These are phyloP conservation scores for Hibiscus trionum DNA, from an alignment of 345 rosid species.

Conservation along the genomic window DNA sequence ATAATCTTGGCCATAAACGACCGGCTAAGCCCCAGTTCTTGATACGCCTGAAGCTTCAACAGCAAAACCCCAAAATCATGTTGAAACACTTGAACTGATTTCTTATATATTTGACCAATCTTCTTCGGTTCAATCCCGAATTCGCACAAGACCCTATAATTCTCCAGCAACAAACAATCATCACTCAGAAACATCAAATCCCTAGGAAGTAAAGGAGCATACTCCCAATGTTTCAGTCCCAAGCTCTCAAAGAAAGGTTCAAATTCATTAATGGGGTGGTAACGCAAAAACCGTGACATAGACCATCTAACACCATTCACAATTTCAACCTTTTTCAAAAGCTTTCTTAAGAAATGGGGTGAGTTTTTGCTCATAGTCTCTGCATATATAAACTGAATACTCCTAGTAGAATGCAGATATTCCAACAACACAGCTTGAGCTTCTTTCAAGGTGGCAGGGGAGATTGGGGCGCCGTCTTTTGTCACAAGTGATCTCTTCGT, in stretches of 20 bases:
- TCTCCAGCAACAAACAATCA: slow-evolving; percentile 50
- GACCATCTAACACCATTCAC: slow-evolving; percentile 29
- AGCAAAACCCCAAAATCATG: slow-evolving; percentile 44
- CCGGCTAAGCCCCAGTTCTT: slow-evolving; percentile 48
- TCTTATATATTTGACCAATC: slow-evolving; percentile 53
- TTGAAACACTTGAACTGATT: slow-evolving; percentile 44
- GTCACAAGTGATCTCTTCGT: slow-evolving; percentile 12
- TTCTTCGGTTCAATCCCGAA: slow-evolving; percentile 51
- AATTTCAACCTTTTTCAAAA: slow-evolving; percentile 28
- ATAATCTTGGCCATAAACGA: slow-evolving; percentile 35
- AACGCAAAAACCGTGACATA: slow-evolving; percentile 42
- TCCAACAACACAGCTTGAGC: slow-evolving; percentile 65
- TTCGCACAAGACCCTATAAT: slow-evolving; percentile 52
- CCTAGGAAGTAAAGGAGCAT: slow-evolving; percentile 36
- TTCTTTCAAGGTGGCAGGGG: slow-evolving; percentile 26
- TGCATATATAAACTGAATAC: slow-evolving; percentile 48
- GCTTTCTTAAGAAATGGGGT: slow-evolving; percentile 34
- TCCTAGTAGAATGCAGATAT: slow-evolving; percentile 56
- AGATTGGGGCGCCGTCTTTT: slow-evolving; percentile 14
- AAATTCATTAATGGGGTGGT: slow-evolving; percentile 76
- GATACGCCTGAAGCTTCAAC: slow-evolving; percentile 45
- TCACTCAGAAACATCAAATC: slow-evolving; percentile 55
- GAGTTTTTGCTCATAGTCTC: slow-evolving; percentile 64
- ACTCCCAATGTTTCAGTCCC: slow-evolving; percentile 51
- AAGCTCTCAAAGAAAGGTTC: slow-evolving; percentile 82